Percentiles rank a stretch among this genome's conserved stretches.
These are phyloP conservation scores for Biscogniauxia sp. DNA, from an alignment of 2,329 filamentous ascomycete genomes.

Conservation along the genomic window DNA sequence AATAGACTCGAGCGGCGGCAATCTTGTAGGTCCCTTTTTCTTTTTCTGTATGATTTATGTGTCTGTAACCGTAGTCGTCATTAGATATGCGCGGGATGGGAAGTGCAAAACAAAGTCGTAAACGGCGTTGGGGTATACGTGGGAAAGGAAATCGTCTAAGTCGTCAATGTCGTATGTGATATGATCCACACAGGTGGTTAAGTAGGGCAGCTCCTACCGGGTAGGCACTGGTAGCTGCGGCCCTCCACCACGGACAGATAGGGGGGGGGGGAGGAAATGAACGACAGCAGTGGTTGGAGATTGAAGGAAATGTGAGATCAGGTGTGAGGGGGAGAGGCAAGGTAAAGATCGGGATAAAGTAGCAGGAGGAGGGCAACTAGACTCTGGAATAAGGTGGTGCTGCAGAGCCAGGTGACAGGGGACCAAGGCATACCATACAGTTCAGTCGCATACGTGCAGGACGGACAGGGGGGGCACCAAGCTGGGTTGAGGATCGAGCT, in stretches of 20 bases:
- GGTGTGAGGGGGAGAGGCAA: conserved; percentile 6
- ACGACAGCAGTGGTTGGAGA: conserved; percentile 21
- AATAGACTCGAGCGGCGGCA: neutral
- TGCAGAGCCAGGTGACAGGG: conserved; percentile 17
- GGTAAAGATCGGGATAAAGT: conserved; percentile 8
- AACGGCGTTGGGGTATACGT: conserved; percentile 7
- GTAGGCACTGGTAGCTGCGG: conserved; percentile 21
- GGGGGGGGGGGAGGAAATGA: conserved; percentile 24
- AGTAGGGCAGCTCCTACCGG: conserved; percentile 25
- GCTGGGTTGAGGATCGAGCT: conserved; percentile 8
- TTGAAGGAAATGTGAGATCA: conserved; percentile 20
- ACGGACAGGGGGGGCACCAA: neutral
- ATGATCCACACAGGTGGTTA: conserved; percentile 9
- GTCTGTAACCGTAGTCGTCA: neutral
- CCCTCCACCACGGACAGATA: conserved; percentile 25
- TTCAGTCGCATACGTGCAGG: conserved; percentile 14
- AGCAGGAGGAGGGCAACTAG: conserved; percentile 4
- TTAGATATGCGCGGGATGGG: neutral
- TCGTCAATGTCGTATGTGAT: conserved; percentile 14
- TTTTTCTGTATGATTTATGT: neutral
- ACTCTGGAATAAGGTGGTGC: conserved; percentile 21
- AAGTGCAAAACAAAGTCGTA: conserved; percentile 7
- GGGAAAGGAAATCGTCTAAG: conserved; percentile 21
- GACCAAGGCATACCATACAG: conserved; percentile 2
- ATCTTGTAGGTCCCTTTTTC: neutral